These are phyloP conservation scores for Peterozyma toletana DNA, from an alignment of 805 yeast genomes.

Conservation along the genomic window DNA sequence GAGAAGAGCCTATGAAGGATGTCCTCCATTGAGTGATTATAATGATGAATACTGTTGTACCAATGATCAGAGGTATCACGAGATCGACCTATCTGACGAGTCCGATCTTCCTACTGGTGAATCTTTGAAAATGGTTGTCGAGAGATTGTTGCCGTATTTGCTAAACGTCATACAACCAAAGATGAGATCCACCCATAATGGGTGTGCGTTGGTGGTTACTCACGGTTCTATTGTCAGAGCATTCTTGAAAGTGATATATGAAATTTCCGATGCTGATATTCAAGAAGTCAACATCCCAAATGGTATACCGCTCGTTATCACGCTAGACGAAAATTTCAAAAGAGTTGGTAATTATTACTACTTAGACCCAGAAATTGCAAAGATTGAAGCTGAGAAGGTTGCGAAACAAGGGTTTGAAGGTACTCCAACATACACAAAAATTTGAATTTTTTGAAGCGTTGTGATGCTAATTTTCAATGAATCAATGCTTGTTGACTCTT, in stretches of 20 bases:
- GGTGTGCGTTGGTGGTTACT: slow-evolving; percentile 62
- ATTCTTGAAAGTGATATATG: slow-evolving; percentile 59
- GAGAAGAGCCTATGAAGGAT: slow-evolving; percentile 75
- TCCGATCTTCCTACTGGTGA: slow-evolving; percentile 63
- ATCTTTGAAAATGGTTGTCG: slow-evolving; percentile 65
- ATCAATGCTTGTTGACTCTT: not conserved
- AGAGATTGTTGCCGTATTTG: slow-evolving; percentile 57
- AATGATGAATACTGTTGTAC: slow-evolving; percentile 23
- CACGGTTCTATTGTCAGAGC: slow-evolving; percentile 83
- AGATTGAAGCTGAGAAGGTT: slow-evolving; percentile 71
- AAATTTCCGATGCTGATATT: slow-evolving; percentile 59
- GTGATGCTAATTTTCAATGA: not conserved
- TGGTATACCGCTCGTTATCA: slow-evolving; percentile 72
- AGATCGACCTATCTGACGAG: slow-evolving; percentile 30
- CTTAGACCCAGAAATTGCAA: slow-evolving; percentile 76
- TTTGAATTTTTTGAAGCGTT: too few relatives aligned
- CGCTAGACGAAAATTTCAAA: slow-evolving; percentile 43
- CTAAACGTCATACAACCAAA: slow-evolving; percentile 42
- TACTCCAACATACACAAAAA: not conserved
- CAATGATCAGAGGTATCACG: slow-evolving; percentile 3
- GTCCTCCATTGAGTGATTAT: slow-evolving; percentile 44
- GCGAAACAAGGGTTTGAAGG: slow-evolving; percentile 61
- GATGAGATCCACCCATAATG: slow-evolving; percentile 29
- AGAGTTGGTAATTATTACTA: slow-evolving; percentile 53
- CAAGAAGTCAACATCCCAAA: slow-evolving; percentile 75